Conservation (phyloP, 2,329 filamentous ascomycete genomes). For the Chaetomiaceae sp. region DNA sequence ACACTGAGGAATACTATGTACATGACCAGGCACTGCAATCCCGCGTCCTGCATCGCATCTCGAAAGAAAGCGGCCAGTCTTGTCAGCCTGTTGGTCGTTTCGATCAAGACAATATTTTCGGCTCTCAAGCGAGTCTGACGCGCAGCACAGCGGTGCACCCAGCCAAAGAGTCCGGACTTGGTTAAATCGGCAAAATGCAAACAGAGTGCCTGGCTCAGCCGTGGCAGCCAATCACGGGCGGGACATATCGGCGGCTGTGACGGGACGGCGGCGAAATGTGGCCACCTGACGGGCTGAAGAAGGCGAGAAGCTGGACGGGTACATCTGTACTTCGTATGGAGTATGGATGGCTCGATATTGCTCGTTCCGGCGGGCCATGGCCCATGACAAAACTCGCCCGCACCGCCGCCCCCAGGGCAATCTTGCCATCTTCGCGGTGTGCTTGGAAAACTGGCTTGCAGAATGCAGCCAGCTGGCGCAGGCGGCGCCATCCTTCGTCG, state of each 20-base stretch:
- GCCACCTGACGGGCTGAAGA: background rate
- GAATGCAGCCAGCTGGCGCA: background rate
- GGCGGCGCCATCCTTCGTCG: too few relatives aligned
- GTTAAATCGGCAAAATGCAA: constrained; percentile 19
- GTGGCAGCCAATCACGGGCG: constrained; percentile 9
- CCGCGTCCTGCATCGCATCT: too few relatives aligned
- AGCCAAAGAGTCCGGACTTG: constrained; percentile 16
- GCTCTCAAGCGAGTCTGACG: constrained; percentile 1
- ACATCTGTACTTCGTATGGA: background rate
- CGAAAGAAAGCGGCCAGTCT: too few relatives aligned
- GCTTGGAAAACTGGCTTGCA: background rate
- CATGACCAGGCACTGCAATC: too few relatives aligned
- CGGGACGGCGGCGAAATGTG: background rate
- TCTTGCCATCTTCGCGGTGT: background rate
- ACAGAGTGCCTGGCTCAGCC: background rate
- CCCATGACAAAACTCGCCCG: too few relatives aligned
- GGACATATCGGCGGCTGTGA: background rate
- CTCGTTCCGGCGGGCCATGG: background rate
- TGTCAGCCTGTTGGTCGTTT: too few relatives aligned
- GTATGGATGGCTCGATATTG: constrained; percentile 4
- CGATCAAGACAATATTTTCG: background rate
- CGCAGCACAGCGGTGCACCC: background rate
- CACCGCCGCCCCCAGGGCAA: too few relatives aligned
- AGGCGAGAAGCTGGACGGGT: too few relatives aligned
- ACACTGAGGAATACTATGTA: too few relatives aligned